Evolutionary conservation across 345 rosid genomes (phyloP), one percentile per base, ranked within the genome.

Genomic region (Adansonia digitata): DNA sequence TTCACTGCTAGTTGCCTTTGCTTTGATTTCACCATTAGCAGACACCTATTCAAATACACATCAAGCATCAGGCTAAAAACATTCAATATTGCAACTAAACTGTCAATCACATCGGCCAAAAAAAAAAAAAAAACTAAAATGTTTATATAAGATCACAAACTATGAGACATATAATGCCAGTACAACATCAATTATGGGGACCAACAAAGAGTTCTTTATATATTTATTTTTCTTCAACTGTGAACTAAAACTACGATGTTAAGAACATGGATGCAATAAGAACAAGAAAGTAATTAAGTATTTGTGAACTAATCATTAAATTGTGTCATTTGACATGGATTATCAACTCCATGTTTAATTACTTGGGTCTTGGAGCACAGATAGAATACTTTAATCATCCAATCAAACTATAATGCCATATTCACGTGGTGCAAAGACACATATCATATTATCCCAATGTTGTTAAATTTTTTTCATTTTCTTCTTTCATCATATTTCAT

Each of bases 11-110:
- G 71, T 60, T 61, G 86, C 34, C 34, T 81, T 57, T 69, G 85
- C 84, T 82, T 88, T 75, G 76, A 74, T 78, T 81, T 87, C 74
- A 82, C 89, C 91, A 88, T 88, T 48, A 24, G 59, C 5, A 6
- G 45, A 71, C 49, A 61, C 63, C 77, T 74, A 77, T 69, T 53
- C n/a, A 34, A 72, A 40, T 69, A 43, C 17, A 46, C 40, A 60
- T 9, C 37, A 60, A 7, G 45, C 24, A 40, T 14, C 13, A 60
- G 31, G 18, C 59, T 27, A 62, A 45, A 45, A 29, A 0, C 14
- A n/a, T 18, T 52, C 46, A 70, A 53, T 52, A 49, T 52, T 45
- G 13, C 42, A 51, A 70, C n/a, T 9, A 26, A 45, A 65, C 15
- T 35, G 20, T 34, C 29, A 53, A 53, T 22, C 26, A 22, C 29